Conservation (phyloP, 2,329 filamentous ascomycete genomes). For the Sarocladiaceae sp. region DNA sequence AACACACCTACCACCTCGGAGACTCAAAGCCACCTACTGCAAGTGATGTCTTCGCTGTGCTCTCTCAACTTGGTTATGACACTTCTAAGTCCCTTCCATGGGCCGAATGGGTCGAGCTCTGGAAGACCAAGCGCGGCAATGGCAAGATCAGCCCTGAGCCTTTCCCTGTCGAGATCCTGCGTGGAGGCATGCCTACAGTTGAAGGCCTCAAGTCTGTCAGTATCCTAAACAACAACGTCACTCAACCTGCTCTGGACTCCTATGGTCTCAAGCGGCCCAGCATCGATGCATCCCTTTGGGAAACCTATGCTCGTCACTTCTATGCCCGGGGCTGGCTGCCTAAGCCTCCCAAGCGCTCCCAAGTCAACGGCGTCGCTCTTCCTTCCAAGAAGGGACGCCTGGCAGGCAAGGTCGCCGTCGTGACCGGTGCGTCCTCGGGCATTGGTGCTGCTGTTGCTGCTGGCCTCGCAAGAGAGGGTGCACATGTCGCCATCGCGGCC, state of each 20-base stretch:
- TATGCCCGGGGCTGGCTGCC: slow-evolving; percentile 75
- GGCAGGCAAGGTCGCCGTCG: slow-evolving; percentile 65
- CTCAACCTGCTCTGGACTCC: slow-evolving; percentile 52
- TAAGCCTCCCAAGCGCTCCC: slow-evolving; percentile 50
- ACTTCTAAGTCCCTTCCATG: slow-evolving; percentile 59
- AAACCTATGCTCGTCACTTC: slow-evolving; percentile 77
- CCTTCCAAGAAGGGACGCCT: slow-evolving; percentile 49
- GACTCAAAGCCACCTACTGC: slow-evolving; percentile 69
- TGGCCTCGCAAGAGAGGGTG: slow-evolving; percentile 66
- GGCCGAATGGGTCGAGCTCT: slow-evolving; percentile 70
- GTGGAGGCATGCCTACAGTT: slow-evolving; percentile 73
- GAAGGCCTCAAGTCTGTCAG: slow-evolving; percentile 68
- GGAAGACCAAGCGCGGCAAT: slow-evolving; percentile 65
- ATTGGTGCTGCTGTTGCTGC: slow-evolving; percentile 72
- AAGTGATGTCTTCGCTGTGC: slow-evolving; percentile 57
- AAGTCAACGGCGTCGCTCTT: slow-evolving; percentile 20
- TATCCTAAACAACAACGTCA: slow-evolving; percentile 67
- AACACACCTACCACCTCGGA: slow-evolving; percentile 69
- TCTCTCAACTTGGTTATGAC: slow-evolving; percentile 65
- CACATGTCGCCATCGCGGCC: slow-evolving; percentile 67
- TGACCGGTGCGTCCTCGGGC: slow-evolving; percentile 77
- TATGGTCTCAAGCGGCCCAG: slow-evolving; percentile 59
- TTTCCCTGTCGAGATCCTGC: slow-evolving; percentile 75
- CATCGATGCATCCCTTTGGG: slow-evolving; percentile 65
- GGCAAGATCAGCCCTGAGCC: slow-evolving; percentile 63